Evolutionary conservation across 805 yeast genomes (phyloP), one percentile per base, ranked within the genome.

Genomic region (Myxozyma kluyveri): DNA sequence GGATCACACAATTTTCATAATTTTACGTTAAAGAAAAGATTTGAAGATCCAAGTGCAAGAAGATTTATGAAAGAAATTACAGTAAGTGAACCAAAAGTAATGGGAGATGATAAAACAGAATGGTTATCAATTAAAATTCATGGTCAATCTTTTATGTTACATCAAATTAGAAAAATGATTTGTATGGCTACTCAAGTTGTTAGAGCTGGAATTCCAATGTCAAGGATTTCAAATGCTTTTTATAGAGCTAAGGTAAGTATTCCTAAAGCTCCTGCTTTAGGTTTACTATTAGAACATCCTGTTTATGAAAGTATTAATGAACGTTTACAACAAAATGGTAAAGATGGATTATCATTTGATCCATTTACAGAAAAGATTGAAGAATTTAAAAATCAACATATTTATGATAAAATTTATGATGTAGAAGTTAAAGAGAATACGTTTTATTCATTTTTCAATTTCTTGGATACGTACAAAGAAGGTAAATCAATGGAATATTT

Each of bases 111-210:
- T 65, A 89, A 87, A 42, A 89, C 96, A 4, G 98, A 93, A 67
- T 93, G 99, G 99, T 78, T 88, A 1, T 87, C 96, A 1, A 84
- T 93, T 64, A 90, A 91, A 72, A 88, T 93, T 60, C 99, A 93
- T 68, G 99, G 99, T 5, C 99, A 93, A 72, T 88, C 96, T 2
- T 93, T 93, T 70, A 93, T 93, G 98, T 76, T 93, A 58, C 98
- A 91, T 71, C 99, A 91, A 75, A 93, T 93, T 65, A 82, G 99
- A 67, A 93, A 93, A 67, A 93, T 93, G 98, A 88, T 93, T 54
- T 91, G 96, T 21, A 84, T 91, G 95, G 96, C 95, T 1, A 80
- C 90, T 0, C 74, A 91, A 51, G 81, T 86, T 17, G 82, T 91
- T 21, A 79, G 99, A 65, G 83, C 93, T 18, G 93, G 96, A 9